Percentiles rank a stretch among this genome's conserved stretches.
phyloP scores from a whole-genome alignment of 148 eudicot species.

The Heliamphora exappendiculata region DNA sequence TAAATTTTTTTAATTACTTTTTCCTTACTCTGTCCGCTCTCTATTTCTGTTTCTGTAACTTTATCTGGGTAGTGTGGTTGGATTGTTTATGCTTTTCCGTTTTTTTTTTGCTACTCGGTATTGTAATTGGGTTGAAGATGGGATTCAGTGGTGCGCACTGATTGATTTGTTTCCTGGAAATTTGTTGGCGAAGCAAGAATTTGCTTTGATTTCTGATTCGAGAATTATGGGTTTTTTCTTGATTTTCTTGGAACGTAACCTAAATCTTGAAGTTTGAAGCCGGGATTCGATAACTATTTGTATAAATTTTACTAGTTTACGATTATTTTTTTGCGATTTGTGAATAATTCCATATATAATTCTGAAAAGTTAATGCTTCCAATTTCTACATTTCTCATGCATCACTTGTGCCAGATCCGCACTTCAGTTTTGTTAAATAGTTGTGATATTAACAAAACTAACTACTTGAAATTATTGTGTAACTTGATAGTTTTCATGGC shows the following conservation, averaged over 20 bases:
- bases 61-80: neutral
- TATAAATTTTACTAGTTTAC: neutral
- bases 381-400: neutral
- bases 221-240: neutral
- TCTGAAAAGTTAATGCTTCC: neutral
- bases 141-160: neutral
- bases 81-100: neutral
- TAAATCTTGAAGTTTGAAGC: no score
- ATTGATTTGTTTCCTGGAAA: neutral
- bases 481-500: neutral
- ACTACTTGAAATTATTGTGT: neutral
- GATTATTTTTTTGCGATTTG: no score
- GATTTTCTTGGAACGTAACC: neutral
- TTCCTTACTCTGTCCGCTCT: neutral
- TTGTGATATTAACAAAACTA: neutral
- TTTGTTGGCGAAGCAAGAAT: neutral
- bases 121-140: neutral
- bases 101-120: neutral
- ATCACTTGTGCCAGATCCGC: neutral
- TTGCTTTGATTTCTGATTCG: neutral
- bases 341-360: neutral
- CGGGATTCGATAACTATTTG: neutral
- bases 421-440: neutral
- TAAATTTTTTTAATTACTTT: neutral
- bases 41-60: neutral